Conservation (phyloP, 495 filamentous ascomycete species). For the Melanomma pulvis-pyrius region DNA sequence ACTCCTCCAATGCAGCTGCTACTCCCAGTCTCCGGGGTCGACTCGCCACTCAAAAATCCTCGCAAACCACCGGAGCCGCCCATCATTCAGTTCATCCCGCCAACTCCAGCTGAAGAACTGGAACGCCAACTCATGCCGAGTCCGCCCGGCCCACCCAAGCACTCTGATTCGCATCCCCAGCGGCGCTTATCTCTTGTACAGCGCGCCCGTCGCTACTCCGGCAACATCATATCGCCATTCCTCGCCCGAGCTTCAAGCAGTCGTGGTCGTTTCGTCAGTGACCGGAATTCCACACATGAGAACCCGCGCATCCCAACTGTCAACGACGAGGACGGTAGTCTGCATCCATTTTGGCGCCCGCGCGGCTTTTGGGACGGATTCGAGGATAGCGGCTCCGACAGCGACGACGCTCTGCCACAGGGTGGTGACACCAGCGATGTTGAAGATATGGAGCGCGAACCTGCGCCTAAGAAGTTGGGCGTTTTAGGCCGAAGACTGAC, state of each 20-base stretch:
- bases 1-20: conserved; percentile 33
- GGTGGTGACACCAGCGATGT: conserved; percentile 47
- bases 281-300: conserved; percentile 15
- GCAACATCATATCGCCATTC: conserved; percentile 44
- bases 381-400: conserved; percentile 52
- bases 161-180: conserved; percentile 28
- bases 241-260: conserved; percentile 35
- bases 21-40: conserved; percentile 18
- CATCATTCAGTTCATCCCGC: conserved; percentile 71
- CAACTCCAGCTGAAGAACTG: conserved; percentile 64
- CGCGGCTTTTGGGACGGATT: conserved; percentile 70
- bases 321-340: conserved; percentile 51
- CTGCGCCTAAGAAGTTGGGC: conserved; percentile 1
- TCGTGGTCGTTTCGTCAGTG: conserved; percentile 15
- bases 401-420: conserved; percentile 38
- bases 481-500: conserved; percentile 36
- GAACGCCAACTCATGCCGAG: conserved; percentile 51
- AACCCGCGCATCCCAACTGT: conserved; percentile 35
- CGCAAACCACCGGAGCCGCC: conserved; percentile 72
- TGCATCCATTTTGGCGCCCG: conserved; percentile 84
- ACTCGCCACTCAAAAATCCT: conserved; percentile 66
- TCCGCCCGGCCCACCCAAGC: conserved; percentile 28
- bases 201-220: conserved; percentile 46
- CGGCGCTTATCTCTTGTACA: conserved; percentile 43
- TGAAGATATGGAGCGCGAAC: conserved; percentile 32